phyloP scores from a whole-genome alignment of 164 flowering plant genomes.

The Stephania yunnanensis region DNA sequence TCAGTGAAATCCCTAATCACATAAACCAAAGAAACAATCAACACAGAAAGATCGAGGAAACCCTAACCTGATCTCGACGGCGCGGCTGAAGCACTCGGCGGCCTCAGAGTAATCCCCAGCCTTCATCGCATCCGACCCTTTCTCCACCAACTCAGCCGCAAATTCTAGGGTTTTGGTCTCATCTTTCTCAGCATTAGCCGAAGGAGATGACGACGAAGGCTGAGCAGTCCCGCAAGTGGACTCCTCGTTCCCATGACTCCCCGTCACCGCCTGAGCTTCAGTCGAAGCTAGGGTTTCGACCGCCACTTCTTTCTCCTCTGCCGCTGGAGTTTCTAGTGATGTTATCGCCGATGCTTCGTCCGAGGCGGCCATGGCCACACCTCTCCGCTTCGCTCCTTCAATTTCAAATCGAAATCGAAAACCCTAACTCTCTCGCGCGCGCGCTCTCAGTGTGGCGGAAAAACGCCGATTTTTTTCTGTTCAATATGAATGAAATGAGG shows the following conservation, averaged over 20 bases:
- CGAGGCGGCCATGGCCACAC: constrained; percentile 4
- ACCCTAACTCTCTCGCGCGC: neutral
- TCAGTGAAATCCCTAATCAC: neutral
- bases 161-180: constrained; percentile 47
- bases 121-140: constrained; percentile 50
- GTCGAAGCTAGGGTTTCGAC: constrained; percentile 13
- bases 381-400: neutral
- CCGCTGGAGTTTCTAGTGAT: neutral
- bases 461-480: neutral
- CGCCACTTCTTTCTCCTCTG: neutral
- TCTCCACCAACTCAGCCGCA: constrained; percentile 61
- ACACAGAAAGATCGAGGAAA: constrained; percentile 4
- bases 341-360: constrained; percentile 2
- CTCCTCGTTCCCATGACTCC: constrained; percentile 24
- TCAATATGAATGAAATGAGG: neutral
- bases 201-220: constrained; percentile 4
- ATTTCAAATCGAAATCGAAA: neutral
- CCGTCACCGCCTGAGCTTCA: constrained; percentile 30
- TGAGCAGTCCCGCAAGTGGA: constrained; percentile 26
- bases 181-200: constrained; percentile 16
- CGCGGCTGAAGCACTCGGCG: constrained; percentile 80
- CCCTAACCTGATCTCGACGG: constrained; percentile 81
- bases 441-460: neutral
- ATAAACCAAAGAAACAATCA: neutral
- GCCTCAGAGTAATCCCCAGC: constrained; percentile 57